These are phyloP conservation scores for Leishmania tropica DNA, from an alignment of 208 protist species.

Conservation along the genomic window DNA sequence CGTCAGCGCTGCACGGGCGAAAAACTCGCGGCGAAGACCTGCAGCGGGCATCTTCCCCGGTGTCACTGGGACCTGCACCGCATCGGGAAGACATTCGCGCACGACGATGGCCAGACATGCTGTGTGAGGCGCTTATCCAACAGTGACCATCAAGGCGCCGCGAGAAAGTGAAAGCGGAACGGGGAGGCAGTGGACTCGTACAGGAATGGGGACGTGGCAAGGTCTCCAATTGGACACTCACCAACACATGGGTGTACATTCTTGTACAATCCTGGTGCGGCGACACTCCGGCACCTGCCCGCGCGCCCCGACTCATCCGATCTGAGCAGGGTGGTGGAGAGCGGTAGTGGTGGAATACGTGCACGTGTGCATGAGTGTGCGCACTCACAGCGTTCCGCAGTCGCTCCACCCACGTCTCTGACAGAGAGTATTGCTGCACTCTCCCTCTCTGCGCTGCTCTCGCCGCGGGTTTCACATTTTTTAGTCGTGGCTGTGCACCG, in stretches of 20 bases:
- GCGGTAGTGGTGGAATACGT: neutral
- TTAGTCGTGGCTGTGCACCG: neutral
- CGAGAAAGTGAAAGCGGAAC: neutral
- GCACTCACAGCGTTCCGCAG: neutral
- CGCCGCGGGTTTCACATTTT: neutral
- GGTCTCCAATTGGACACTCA: neutral
- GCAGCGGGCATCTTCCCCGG: neutral
- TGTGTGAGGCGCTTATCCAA: neutral
- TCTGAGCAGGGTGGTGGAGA: neutral
- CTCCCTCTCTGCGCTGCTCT: neutral
- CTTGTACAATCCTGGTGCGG: neutral
- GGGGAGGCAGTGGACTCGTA: neutral
- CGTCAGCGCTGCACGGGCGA: neutral
- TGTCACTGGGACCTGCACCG: neutral
- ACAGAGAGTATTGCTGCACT: neutral
- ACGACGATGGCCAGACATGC: slow-evolving; percentile 4
- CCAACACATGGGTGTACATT: neutral
- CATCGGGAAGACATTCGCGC: neutral
- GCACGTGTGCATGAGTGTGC: neutral
- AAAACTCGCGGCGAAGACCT: neutral
- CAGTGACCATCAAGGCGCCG: neutral
- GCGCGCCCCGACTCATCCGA: neutral
- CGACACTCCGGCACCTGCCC: neutral
- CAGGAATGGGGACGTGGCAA: neutral
- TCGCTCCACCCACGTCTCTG: neutral